Conservation (phyloP, 2,329 filamentous ascomycete species). For the Penicillium sp. region DNA sequence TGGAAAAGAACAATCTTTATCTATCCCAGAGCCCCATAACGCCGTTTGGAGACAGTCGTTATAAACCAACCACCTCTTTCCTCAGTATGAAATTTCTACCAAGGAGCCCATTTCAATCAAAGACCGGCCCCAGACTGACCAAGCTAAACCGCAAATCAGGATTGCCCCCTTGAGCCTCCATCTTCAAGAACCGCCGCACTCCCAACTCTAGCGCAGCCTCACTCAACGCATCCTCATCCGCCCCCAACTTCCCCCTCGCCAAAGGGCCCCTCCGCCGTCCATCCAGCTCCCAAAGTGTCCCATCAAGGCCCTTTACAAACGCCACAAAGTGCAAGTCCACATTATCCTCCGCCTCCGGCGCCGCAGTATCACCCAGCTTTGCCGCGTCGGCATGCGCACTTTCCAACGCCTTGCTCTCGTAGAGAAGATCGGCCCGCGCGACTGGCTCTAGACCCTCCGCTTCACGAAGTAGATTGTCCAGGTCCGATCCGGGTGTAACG, state of each 20-base stretch:
- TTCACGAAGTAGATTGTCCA: conserved; percentile 63
- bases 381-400: conserved; percentile 78
- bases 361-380: conserved; percentile 72
- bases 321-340: conserved; percentile 96
- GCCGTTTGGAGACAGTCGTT: not conserved
- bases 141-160: conserved; percentile 64
- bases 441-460: conserved; percentile 71
- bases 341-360: conserved; percentile 75
- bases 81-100: not conserved
- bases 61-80: not conserved
- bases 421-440: conserved; percentile 73
- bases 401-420: conserved; percentile 75
- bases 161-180: conserved; percentile 61
- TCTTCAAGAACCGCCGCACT: conserved; percentile 62
- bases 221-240: conserved; percentile 73
- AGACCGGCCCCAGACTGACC: conserved; percentile 60
- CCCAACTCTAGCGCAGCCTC: conserved; percentile 74
- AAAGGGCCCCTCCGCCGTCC: conserved; percentile 73
- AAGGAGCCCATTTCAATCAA: conserved; percentile 47
- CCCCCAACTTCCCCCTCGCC: conserved; percentile 63
- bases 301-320: conserved; percentile 77
- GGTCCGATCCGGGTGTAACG: conserved; percentile 56
- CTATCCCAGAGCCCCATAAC: not conserved
- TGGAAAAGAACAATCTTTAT: not conserved
- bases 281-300: conserved; percentile 79